Conservation (phyloP, 768 basidiomycete species). For the Wakefieldia striispora region DNA sequence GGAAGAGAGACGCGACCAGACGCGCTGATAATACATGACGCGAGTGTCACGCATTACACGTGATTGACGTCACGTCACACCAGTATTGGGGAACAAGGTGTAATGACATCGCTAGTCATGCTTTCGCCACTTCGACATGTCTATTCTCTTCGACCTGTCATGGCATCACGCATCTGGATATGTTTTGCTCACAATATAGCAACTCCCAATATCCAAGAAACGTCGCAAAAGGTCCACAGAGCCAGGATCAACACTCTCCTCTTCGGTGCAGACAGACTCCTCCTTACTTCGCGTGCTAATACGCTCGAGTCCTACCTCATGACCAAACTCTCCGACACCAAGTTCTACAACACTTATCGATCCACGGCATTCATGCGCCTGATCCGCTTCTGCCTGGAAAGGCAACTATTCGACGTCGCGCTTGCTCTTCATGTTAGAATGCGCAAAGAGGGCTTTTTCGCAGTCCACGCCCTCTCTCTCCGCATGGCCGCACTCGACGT, state of each 20-base stretch:
- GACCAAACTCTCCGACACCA: constrained; percentile 19
- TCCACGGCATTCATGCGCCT: constrained; percentile 36
- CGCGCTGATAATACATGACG: constrained; percentile 4
- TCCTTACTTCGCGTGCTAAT: constrained; percentile 20
- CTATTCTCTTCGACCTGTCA: constrained; percentile 3
- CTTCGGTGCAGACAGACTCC: constrained; percentile 25
- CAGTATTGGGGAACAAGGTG: not conserved
- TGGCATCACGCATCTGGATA: constrained; percentile 1
- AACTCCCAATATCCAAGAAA: not conserved
- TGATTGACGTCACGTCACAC: constrained; percentile 18
- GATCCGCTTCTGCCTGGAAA: constrained; percentile 41
- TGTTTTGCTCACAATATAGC: not conserved
- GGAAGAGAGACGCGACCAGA: constrained; percentile 1
- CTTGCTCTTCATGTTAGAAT: constrained; percentile 42
- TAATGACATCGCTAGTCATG: not conserved
- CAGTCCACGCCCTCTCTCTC: constrained; percentile 37
- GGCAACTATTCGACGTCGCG: constrained; percentile 38
- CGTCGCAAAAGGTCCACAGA: constrained; percentile 16
- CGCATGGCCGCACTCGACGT: constrained; percentile 39
- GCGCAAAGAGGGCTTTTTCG: constrained; percentile 37
- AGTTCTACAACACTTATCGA: constrained; percentile 30
- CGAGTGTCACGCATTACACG: constrained; percentile 12
- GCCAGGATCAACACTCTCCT: constrained; percentile 28
- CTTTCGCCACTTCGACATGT: constrained; percentile 6
- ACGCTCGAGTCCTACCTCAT: constrained; percentile 23